Conservation (phyloP, 148 eudicot species). For the Rhododendron kiyosumense region DNA sequence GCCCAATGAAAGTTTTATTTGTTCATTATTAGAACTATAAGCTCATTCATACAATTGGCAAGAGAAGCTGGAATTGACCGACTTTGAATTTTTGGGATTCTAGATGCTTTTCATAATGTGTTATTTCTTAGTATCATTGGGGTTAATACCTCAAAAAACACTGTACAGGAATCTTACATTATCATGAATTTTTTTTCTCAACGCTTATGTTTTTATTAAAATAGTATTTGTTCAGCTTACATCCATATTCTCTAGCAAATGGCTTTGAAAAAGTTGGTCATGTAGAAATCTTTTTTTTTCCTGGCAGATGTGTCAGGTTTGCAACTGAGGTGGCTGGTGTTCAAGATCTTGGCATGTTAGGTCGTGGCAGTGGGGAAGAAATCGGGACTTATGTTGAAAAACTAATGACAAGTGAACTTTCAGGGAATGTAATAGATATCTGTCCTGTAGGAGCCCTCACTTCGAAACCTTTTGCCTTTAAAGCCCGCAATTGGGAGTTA, state of each 20-base stretch:
- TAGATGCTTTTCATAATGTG: background rate
- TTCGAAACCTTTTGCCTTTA: conserved; percentile 96
- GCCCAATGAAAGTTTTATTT: no score
- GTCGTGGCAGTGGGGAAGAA: conserved; percentile 99
- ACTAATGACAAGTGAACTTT: conserved; percentile 97
- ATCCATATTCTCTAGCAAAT: background rate
- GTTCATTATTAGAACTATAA: no score
- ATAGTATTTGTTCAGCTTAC: background rate
- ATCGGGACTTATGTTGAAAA: conserved; percentile 96
- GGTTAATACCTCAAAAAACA: background rate
- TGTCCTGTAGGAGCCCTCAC: conserved; percentile 99
- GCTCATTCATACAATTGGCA: no score
- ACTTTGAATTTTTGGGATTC: background rate
- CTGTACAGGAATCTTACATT: background rate
- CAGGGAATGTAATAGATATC: conserved; percentile 97
- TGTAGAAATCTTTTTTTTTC: conserved; percentile 17
- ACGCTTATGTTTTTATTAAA: background rate
- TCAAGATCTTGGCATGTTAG: conserved; percentile 97
- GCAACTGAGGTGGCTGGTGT: conserved; percentile 93
- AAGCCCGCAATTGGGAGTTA: conserved; percentile 99
- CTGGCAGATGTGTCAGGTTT: conserved; percentile 86
- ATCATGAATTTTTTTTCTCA: background rate
- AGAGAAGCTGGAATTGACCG: background rate
- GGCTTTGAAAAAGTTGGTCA: background rate
- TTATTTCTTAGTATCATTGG: background rate